Evolutionary conservation across 1,284 basidiomycete species (phyloP).

Genomic region (Mrakiaceae sp.): DNA sequence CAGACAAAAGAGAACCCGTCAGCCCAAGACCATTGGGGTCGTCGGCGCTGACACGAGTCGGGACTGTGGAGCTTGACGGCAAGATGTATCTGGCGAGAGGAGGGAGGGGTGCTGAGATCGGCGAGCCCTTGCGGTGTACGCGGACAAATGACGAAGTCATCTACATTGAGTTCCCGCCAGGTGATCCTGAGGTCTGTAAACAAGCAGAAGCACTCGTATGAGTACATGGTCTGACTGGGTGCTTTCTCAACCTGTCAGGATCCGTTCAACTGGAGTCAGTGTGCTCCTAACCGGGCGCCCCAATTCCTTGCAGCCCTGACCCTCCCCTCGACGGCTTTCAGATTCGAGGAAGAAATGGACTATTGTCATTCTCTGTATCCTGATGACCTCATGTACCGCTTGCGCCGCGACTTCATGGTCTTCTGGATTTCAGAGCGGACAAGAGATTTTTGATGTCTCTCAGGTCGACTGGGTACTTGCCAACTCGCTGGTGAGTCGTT

Average conservation of each 20-base stretch:
- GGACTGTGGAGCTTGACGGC: not conserved
- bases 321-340: too few species aligned
- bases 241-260: too few species aligned
- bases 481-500: constrained; percentile 1
- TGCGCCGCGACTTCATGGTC: too few species aligned
- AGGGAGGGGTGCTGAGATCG: constrained; percentile 3
- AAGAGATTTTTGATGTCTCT: not conserved
- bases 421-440: too few species aligned
- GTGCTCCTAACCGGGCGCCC: too few species aligned
- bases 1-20: not conserved
- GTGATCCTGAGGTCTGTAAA: constrained; percentile 7
- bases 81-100: not conserved
- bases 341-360: too few species aligned
- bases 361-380: too few species aligned
- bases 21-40: not conserved
- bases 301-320: too few species aligned
- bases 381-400: too few species aligned
- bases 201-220: too few species aligned
- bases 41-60: not conserved
- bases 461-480: not conserved
- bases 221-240: too few species aligned
- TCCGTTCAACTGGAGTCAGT: too few species aligned
- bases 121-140: constrained; percentile 3
- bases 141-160: constrained; percentile 7
- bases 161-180: constrained; percentile 9